phyloP scores from a whole-genome alignment of 2,329 filamentous ascomycete genomes.

The Colletotrichum navitas region DNA sequence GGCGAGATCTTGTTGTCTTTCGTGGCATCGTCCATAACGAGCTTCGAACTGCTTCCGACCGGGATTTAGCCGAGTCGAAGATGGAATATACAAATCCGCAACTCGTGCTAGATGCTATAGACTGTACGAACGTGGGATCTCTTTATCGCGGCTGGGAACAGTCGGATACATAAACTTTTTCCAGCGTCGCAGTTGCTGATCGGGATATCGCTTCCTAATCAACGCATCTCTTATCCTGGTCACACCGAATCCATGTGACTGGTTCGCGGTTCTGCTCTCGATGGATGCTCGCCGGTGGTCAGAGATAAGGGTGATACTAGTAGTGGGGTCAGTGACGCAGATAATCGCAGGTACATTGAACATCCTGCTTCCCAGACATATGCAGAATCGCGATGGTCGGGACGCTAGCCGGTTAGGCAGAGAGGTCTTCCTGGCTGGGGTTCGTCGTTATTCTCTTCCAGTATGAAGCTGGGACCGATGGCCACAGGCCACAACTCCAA shows the following conservation, averaged over 20 bases:
- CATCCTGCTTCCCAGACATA: not conserved
- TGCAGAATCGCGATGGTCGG: not conserved
- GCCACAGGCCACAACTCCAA: not conserved
- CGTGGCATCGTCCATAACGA: conserved; percentile 9
- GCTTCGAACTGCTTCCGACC: not conserved
- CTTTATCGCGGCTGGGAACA: not conserved
- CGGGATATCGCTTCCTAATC: not conserved
- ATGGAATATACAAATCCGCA: not conserved
- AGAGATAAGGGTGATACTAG: conserved; percentile 9
- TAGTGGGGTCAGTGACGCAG: conserved; percentile 4
- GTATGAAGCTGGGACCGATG: not conserved
- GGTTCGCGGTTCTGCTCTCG: not conserved
- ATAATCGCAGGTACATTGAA: not conserved
- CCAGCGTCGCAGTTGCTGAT: not conserved
- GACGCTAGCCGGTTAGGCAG: not conserved
- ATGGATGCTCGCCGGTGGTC: not conserved
- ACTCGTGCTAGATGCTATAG: not conserved
- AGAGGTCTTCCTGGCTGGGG: not conserved
- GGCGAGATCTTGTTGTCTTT: conserved; percentile 24
- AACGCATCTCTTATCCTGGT: conserved; percentile 7
- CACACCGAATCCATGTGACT: conserved; percentile 3
- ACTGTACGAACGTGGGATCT: not conserved
- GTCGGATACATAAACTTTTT: conserved; percentile 5
- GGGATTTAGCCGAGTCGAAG: not conserved
- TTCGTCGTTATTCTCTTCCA: not conserved